Percentiles rank a stretch among this genome's conserved stretches.
Evolutionary conservation across 345 rosid genomes (phyloP).

Genomic region (Gossypium turneri): DNA sequence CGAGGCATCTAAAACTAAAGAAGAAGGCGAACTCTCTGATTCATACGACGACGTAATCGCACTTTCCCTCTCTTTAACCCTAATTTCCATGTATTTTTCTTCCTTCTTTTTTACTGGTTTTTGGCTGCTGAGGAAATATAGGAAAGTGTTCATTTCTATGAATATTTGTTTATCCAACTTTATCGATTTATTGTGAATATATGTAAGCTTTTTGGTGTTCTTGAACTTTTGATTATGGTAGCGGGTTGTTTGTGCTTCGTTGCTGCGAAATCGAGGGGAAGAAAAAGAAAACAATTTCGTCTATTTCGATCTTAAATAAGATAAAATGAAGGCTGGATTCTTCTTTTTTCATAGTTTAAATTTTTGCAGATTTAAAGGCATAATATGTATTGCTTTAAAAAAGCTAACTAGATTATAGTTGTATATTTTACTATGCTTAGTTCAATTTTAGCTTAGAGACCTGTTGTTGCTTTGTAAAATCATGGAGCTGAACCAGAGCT

Average conservation of each 20-base stretch:
- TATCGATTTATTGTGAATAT: not conserved
- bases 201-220: not conserved
- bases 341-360: not conserved
- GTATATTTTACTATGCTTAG: not conserved
- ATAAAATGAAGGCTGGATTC: not conserved
- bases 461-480: slow-evolving; percentile 6
- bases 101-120: not conserved
- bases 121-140: not conserved
- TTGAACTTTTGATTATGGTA: not conserved
- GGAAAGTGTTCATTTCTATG: not conserved
- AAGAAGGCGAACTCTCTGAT: slow-evolving; percentile 86
- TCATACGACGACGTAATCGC: slow-evolving; percentile 51
- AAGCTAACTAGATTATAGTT: not conserved
- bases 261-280: slow-evolving; percentile 14
- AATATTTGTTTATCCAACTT: not conserved
- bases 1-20: slow-evolving; percentile 28
- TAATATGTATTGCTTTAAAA: not conserved
- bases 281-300: not conserved
- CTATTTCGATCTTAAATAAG: not conserved
- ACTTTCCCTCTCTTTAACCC: not conserved
- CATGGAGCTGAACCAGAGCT: not conserved
- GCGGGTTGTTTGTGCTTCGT: slow-evolving; percentile 8
- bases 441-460: not conserved
- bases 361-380: not conserved
- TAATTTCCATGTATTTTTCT: not conserved